Percentiles rank a stretch among this genome's conserved stretches.
These are phyloP conservation scores for Pelargonium hybrid DNA, from an alignment of 441 rosid genomes.

Conservation along the genomic window DNA sequence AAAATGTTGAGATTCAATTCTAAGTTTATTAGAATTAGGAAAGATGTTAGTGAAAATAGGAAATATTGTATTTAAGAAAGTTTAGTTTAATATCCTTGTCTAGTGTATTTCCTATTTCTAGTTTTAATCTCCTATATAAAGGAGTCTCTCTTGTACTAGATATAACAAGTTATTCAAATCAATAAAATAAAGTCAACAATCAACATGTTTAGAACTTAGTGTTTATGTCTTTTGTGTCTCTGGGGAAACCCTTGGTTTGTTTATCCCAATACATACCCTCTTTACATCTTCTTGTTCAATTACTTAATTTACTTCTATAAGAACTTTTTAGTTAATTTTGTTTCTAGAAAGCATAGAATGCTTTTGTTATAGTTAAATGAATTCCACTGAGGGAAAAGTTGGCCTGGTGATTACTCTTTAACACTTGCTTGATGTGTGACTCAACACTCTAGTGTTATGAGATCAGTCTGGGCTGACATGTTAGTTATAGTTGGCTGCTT, in stretches of 20 bases:
- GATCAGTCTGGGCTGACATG: neutral
- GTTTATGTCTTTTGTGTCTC: conserved; percentile 3
- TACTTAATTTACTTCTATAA: neutral
- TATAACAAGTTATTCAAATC: too few species aligned
- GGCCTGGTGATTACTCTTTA: neutral
- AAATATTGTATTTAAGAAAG: too few species aligned
- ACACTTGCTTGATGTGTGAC: neutral
- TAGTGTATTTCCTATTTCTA: too few species aligned
- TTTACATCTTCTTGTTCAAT: neutral
- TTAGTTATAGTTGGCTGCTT: neutral
- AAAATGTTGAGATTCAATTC: too few species aligned
- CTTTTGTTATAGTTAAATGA: neutral
- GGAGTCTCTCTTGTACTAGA: too few species aligned
- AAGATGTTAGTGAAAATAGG: too few species aligned
- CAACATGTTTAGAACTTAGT: neutral
- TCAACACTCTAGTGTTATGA: neutral
- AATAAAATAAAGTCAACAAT: too few species aligned
- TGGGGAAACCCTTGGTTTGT: conserved; percentile 1
- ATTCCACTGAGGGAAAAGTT: neutral
- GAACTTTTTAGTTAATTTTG: neutral
- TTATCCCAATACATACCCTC: neutral
- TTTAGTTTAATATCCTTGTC: too few species aligned
- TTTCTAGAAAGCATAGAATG: neutral
- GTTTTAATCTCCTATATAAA: too few species aligned
- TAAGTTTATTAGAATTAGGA: too few species aligned